Evolutionary conservation across 345 rosid genomes (phyloP).

Genomic region (Eucalyptus decipiens): DNA sequence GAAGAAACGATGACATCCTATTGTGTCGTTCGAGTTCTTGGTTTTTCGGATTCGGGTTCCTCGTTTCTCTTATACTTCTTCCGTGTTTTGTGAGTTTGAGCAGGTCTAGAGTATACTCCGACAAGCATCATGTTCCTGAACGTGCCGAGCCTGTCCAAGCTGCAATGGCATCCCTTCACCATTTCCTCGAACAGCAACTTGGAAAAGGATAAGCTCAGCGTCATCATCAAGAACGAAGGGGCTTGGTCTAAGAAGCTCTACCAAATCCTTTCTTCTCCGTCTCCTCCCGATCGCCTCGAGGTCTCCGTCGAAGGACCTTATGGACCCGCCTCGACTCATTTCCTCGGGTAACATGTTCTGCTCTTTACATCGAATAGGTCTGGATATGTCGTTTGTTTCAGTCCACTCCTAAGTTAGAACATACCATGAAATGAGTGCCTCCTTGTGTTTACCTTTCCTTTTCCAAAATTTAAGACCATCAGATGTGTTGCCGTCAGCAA

Average conservation of each 20-base stretch:
- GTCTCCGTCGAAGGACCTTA: constrained; percentile 84
- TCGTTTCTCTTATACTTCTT: not conserved
- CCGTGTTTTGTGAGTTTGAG: not conserved
- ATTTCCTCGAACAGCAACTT: constrained; percentile 55
- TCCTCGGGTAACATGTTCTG: constrained; percentile 31
- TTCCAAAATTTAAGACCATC: not conserved
- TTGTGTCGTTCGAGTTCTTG: not conserved
- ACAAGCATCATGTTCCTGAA: constrained; percentile 66
- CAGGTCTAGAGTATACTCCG: constrained; percentile 57
- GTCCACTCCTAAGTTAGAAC: not conserved
- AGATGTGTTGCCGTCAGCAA: not conserved
- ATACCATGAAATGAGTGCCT: not conserved
- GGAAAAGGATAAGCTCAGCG: constrained; percentile 56
- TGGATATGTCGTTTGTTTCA: not conserved
- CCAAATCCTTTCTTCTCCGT: constrained; percentile 48
- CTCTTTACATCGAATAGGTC: not conserved
- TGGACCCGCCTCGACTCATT: constrained; percentile 70
- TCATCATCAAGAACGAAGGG: constrained; percentile 62
- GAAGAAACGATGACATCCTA: not conserved
- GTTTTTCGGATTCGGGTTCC: not conserved
- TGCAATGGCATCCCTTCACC: constrained; percentile 96
- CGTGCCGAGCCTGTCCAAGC: constrained; percentile 61
- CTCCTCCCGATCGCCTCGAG: constrained; percentile 28
- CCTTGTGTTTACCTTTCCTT: not conserved
- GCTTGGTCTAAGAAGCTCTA: constrained; percentile 72